A percentile compares a stretch with the other conserved stretches of the same genome.
phyloP scores from a whole-genome alignment of 345 rosid species.

The Mallotus nudiflorus region DNA sequence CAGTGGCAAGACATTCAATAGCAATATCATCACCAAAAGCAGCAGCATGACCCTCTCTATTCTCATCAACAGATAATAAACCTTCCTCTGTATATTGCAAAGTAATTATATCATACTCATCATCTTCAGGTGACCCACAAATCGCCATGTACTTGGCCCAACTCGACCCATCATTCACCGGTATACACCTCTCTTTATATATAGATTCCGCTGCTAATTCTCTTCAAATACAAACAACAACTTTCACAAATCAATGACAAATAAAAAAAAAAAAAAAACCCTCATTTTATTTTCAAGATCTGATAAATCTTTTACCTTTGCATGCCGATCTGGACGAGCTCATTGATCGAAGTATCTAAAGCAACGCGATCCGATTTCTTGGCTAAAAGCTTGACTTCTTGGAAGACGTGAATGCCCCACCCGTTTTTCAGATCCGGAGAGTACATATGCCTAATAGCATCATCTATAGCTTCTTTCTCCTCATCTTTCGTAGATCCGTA shows the following conservation, averaged over 20 bases:
- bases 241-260: slow-evolving; percentile 20
- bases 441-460: slow-evolving; percentile 79
- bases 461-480: slow-evolving; percentile 49
- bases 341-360: slow-evolving; percentile 76
- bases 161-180: slow-evolving; percentile 74
- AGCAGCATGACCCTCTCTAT: slow-evolving; percentile 79
- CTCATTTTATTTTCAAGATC: neutral
- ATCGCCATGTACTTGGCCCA: slow-evolving; percentile 99
- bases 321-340: slow-evolving; percentile 84
- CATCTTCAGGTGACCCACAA: slow-evolving; percentile 84
- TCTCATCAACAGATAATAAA: slow-evolving; percentile 84
- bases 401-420: slow-evolving; percentile 97
- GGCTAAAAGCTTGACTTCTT: slow-evolving; percentile 83
- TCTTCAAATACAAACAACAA: slow-evolving; percentile 51
- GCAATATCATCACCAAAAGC: slow-evolving; percentile 99
- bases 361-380: slow-evolving; percentile 65
- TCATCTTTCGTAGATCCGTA: slow-evolving; percentile 58
- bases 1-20: slow-evolving; percentile 92
- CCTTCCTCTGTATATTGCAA: slow-evolving; percentile 96
- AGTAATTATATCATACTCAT: slow-evolving; percentile 85
- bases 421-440: slow-evolving; percentile 98
- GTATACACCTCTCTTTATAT: slow-evolving; percentile 84
- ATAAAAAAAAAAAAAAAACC: neutral
- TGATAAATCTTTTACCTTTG: slow-evolving; percentile 51
- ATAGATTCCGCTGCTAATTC: slow-evolving; percentile 91